These are phyloP conservation scores for Ceratocystis ficicola DNA, from an alignment of 2,329 filamentous ascomycete species.

Conservation along the genomic window DNA sequence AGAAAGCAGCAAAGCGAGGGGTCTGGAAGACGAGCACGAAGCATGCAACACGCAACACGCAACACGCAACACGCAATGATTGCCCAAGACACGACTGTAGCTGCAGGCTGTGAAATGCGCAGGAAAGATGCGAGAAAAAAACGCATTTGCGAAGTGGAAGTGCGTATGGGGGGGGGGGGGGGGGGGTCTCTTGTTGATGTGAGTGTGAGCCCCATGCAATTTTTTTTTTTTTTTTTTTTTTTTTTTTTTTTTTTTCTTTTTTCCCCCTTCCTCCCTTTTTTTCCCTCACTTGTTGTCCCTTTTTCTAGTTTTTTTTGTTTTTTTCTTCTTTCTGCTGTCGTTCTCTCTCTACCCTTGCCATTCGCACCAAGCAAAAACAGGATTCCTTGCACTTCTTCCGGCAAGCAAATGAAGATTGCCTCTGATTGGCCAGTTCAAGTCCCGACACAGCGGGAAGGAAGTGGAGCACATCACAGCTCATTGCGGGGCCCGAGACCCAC, in stretches of 20 bases:
- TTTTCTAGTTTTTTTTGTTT: background rate
- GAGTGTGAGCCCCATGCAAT: background rate
- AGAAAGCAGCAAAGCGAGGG: no score
- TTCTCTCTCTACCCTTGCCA: background rate
- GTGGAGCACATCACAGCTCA: constrained; percentile 10
- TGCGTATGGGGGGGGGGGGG: background rate
- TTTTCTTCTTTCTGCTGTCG: background rate
- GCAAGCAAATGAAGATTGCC: constrained; percentile 6
- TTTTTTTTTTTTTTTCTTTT: background rate
- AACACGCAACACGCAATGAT: no score
- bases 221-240: background rate
- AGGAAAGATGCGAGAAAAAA: background rate
- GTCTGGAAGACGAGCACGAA: no score
- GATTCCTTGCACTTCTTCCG: background rate
- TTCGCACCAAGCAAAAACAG: background rate
- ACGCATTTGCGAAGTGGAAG: background rate
- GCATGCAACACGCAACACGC: no score
- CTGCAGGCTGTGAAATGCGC: background rate
- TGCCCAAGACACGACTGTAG: background rate
- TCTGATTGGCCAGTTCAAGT: constrained; percentile 10
- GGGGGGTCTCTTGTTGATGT: background rate
- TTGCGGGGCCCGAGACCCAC: background rate
- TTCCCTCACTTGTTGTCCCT: no score
- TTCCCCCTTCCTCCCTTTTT: background rate
- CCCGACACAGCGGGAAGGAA: constrained; percentile 15